phyloP scores from a whole-genome alignment of 805 yeast species.

The Ogataea wickerhamii region DNA sequence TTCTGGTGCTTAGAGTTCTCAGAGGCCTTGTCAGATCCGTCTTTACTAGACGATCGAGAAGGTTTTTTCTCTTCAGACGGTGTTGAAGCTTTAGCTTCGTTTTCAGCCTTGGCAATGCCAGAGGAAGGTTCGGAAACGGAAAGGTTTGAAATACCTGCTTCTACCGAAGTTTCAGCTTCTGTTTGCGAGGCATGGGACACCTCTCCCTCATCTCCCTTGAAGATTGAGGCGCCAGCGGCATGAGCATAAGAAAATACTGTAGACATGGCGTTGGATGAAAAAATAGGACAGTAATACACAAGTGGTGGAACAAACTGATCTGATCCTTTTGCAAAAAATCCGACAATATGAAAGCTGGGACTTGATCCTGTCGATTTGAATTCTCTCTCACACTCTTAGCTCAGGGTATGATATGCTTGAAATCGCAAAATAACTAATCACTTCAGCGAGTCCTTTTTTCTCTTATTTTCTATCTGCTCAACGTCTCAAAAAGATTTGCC shows the following conservation, averaged over 20 bases:
- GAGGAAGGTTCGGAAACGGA: constrained; percentile 2
- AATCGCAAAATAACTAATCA: neutral
- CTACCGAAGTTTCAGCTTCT: constrained; percentile 6
- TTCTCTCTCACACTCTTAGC: too few species aligned
- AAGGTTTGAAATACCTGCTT: constrained; percentile 12
- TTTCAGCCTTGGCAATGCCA: neutral
- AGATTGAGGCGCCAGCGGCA: constrained; percentile 29
- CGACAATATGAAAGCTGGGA: too few species aligned
- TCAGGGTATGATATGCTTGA: too few species aligned
- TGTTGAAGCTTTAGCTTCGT: neutral
- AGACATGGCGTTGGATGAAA: too few species aligned
- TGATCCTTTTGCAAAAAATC: too few species aligned
- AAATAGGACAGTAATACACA: too few species aligned
- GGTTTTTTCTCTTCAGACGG: neutral
- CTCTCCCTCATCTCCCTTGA: constrained; percentile 8
- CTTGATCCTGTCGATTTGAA: too few species aligned
- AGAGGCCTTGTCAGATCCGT: constrained; percentile 5
- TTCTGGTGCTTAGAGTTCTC: constrained; percentile 8
- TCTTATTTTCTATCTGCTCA: neutral
- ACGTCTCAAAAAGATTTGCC: neutral
- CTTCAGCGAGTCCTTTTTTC: neutral
- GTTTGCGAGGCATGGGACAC: constrained; percentile 4
- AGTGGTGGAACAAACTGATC: too few species aligned
- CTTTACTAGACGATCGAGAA: neutral
- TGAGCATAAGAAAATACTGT: constrained; percentile 32